Base-by-base conservation (phyloP, 805 yeast genomes). In the Metschnikowia noctiluminum region DNA sequence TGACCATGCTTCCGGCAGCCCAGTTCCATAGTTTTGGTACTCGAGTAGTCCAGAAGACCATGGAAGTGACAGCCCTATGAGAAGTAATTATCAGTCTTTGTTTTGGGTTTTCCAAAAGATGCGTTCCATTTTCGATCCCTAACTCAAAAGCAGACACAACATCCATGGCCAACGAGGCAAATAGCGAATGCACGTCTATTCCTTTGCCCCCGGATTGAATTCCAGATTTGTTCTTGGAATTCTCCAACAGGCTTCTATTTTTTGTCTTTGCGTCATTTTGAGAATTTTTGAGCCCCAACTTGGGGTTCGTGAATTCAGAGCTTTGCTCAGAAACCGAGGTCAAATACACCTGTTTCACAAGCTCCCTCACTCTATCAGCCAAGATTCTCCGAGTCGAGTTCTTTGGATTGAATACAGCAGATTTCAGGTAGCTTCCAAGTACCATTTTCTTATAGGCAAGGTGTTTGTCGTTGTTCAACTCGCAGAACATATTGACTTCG, bases 101-200 rank as follows among this genome's bases (percentile, higher is more conserved):
- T n/a, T 60, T 59, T 5, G 73, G 71, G 42, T 72, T 69, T 6
- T 61, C 50, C 30, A 83, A 56, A 35, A 81, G 63, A 35, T 76
- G 62, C 0, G 80, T 68, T 13, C 82, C 76, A 46, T 73, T 70
- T 9, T 67, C 63, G 0, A 61, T 53, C 0, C 91, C 90, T 48
- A 82, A 72, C 48, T 81, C 80, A 58, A 83, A 81, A 14, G 76
- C 74, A 1, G 84, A 75, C 1, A 84, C 81, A 4, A 81, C 84
- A 57, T 85, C 90, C 81, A 85, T 79, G 4, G 90, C 90, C 57
- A 85, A 69, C 14, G 83, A 69, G 16, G 80, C 82, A 70, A 84
- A 85, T 6, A 85, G 61, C 14, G 78, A 70, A 56, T 80, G 81
- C 3, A 80, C 83, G 41, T 85, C 85, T 35, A 72, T 65, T 7